Percentiles rank a stretch among this genome's conserved stretches.
Evolutionary conservation across 2,329 filamentous ascomycete genomes (phyloP).

Genomic region (Aspergillus caelatus): DNA sequence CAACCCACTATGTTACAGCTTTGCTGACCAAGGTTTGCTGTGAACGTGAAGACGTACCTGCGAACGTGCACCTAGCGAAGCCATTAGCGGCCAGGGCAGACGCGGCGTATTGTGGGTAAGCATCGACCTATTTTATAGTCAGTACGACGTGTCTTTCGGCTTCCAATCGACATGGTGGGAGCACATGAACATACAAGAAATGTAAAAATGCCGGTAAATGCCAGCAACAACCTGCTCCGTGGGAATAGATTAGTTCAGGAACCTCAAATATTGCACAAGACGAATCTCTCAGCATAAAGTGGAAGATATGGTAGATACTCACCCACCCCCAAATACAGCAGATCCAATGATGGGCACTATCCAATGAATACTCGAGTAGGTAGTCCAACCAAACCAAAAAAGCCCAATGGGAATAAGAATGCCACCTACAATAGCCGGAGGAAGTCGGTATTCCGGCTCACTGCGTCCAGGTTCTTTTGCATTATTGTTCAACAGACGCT

Average conservation of each 20-base stretch:
- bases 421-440: not conserved
- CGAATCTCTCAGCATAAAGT: not conserved
- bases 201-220: not conserved
- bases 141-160: not conserved
- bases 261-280: not conserved
- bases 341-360: not conserved
- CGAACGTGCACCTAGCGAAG: constrained; percentile 61
- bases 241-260: not conserved
- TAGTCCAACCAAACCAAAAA: not conserved
- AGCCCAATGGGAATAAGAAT: not conserved
- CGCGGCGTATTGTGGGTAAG: constrained; percentile 36
- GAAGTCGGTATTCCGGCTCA: not conserved
- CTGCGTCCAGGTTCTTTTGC: not conserved
- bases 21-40: not conserved
- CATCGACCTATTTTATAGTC: not conserved
- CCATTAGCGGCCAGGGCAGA: constrained; percentile 49
- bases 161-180: fast-evolving
- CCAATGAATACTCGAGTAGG: not conserved
- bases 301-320: not conserved
- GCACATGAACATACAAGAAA: not conserved
- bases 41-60: not conserved
- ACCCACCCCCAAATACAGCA: not conserved
- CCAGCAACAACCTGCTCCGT: not conserved
- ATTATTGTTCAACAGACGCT: not conserved
- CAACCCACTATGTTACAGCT: not conserved